These are phyloP conservation scores for Trichosporon sp. DNA, from an alignment of 1,284 basidiomycete genomes.

Conservation along the genomic window DNA sequence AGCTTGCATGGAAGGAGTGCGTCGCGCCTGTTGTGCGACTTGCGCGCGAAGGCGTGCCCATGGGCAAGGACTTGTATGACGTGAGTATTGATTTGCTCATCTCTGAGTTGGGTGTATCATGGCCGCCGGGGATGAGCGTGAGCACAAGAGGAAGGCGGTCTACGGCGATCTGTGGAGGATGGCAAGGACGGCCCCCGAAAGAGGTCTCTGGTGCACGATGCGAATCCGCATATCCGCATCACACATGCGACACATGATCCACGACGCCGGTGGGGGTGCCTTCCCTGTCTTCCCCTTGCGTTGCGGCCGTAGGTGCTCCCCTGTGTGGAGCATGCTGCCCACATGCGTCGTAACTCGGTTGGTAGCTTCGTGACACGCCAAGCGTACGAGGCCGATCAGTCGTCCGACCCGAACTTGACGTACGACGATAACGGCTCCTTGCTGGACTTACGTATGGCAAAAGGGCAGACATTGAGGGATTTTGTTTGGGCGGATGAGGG, in stretches of 20 bases:
- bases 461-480: no score
- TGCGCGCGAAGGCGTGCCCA: slow-evolving; percentile 59
- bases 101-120: background rate
- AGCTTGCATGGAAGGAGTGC: slow-evolving; percentile 24
- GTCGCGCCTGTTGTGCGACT: slow-evolving; percentile 24
- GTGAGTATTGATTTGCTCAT: slow-evolving; percentile 14
- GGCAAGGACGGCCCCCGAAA: background rate
- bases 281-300: background rate
- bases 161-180: background rate
- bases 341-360: background rate
- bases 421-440: background rate
- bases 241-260: background rate
- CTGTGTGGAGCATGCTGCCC: background rate
- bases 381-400: background rate
- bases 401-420: background rate
- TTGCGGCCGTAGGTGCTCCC: background rate
- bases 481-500: no score
- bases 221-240: background rate
- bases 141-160: background rate
- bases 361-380: background rate
- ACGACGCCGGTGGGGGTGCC: no score
- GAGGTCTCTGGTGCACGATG: background rate
- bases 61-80: slow-evolving; percentile 31
- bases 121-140: background rate
- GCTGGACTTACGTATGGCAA: no score